Percentiles rank a stretch among this genome's conserved stretches.
Evolutionary conservation across 257 asterid species (phyloP).

Genomic region (Orobanche coerulescens): DNA sequence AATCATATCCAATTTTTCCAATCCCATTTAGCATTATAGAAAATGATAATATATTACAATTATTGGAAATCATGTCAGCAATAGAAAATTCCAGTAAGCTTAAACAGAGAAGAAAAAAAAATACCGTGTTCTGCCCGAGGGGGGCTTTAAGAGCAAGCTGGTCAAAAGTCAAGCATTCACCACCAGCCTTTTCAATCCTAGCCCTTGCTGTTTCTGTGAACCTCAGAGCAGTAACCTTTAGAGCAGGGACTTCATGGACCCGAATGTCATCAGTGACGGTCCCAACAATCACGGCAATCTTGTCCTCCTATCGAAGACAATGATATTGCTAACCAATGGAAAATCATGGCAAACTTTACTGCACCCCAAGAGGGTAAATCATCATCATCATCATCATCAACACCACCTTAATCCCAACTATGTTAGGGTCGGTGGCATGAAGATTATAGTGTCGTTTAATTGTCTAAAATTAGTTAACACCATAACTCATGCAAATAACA

Average conservation of each 20-base stretch:
- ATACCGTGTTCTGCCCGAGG: slow-evolving; percentile 90
- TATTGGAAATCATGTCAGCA: not conserved
- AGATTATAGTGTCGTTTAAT: no score
- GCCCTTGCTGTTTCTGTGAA: slow-evolving; percentile 91
- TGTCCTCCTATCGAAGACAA: slow-evolving; percentile 23
- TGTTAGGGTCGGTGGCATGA: no score
- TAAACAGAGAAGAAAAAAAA: not conserved
- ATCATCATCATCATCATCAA: no score
- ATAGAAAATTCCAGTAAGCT: not conserved
- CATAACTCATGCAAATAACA: no score
- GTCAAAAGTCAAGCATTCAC: slow-evolving; percentile 86
- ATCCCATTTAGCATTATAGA: no score
- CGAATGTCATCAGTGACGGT: slow-evolving; percentile 71
- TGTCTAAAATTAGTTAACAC: no score
- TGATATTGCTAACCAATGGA: not conserved
- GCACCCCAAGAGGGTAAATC: no score
- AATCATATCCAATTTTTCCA: no score
- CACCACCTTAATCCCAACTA: no score
- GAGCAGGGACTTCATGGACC: slow-evolving; percentile 53
- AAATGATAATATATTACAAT: no score
- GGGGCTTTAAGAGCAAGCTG: slow-evolving; percentile 95
- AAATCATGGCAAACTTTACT: no score
- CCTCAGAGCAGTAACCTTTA: slow-evolving; percentile 75
- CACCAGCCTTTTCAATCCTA: slow-evolving; percentile 93
- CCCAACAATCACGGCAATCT: slow-evolving; percentile 80